Conservation (phyloP, 2,329 filamentous ascomycete species). For the Calonectria ilicicola region DNA sequence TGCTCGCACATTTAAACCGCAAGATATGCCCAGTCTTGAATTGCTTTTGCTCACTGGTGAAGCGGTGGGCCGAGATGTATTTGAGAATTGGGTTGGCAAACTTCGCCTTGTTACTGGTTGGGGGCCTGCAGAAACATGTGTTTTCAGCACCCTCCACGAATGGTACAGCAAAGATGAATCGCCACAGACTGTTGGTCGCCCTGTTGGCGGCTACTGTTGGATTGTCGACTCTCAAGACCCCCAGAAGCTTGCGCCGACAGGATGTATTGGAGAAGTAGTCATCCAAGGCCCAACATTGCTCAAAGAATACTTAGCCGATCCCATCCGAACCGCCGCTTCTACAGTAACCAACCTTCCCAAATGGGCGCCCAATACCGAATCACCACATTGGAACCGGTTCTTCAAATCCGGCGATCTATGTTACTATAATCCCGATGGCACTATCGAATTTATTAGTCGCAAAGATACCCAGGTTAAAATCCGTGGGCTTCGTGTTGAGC, state of each 20-base stretch:
- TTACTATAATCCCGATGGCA: constrained; percentile 47
- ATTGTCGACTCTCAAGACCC: constrained; percentile 39
- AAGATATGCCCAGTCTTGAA: background rate
- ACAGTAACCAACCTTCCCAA: constrained; percentile 44
- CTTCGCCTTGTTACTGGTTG: constrained; percentile 30
- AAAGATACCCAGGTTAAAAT: background rate
- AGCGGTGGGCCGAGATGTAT: constrained; percentile 16
- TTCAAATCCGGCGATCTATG: constrained; percentile 42
- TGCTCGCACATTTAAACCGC: background rate
- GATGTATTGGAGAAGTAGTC: constrained; percentile 42
- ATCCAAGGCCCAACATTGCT: constrained; percentile 43
- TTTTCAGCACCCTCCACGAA: constrained; percentile 7
- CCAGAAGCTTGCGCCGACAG: constrained; percentile 35
- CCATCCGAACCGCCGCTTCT: constrained; percentile 34
- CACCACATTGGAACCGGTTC: constrained; percentile 10
- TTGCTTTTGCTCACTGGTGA: constrained; percentile 31
- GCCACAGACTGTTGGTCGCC: constrained; percentile 4
- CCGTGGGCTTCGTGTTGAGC: background rate
- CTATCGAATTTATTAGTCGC: constrained; percentile 57
- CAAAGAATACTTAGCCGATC: constrained; percentile 38
- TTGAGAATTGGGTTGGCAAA: constrained; percentile 30
- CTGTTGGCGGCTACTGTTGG: constrained; percentile 29
- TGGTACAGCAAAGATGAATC: constrained; percentile 7
- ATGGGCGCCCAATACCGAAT: constrained; percentile 31
- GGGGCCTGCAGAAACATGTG: constrained; percentile 33